These are phyloP conservation scores for Lolium rigidum DNA, from an alignment of 176 grass and related monocot species.

Conservation along the genomic window DNA sequence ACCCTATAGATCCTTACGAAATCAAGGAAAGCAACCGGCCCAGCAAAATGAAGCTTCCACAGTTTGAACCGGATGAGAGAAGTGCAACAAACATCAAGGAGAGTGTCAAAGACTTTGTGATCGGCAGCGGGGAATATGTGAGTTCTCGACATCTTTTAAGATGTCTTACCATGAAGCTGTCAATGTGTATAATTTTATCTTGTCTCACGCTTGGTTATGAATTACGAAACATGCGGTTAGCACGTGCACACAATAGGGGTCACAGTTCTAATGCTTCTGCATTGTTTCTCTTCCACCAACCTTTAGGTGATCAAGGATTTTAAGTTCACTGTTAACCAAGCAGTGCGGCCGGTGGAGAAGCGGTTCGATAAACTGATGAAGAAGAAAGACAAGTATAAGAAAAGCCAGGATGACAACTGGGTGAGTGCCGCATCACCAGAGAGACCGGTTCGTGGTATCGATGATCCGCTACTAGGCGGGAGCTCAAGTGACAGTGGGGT, in stretches of 20 bases:
- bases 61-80: conserved; percentile 68
- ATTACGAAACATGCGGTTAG: not conserved
- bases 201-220: not conserved
- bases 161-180: conserved; percentile 31
- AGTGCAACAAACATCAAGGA: conserved; percentile 79
- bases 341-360: conserved; percentile 87
- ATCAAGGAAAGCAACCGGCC: conserved; percentile 82
- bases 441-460: conserved; percentile 71
- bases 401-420: conserved; percentile 81
- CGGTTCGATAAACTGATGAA: conserved; percentile 75
- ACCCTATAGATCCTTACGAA: conserved; percentile 89
- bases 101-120: conserved; percentile 80
- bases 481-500: conserved; percentile 72
- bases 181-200: not conserved
- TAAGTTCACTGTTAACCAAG: conserved; percentile 90
- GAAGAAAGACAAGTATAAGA: conserved; percentile 64
- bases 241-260: conserved; percentile 22
- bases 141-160: conserved; percentile 47
- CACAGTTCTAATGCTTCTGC: conserved; percentile 9
- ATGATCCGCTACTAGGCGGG: conserved; percentile 83
- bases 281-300: not conserved
- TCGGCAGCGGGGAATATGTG: conserved; percentile 96
- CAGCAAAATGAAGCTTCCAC: conserved; percentile 85
- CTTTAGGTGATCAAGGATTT: conserved; percentile 95
- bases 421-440: conserved; percentile 63